These are phyloP conservation scores for Domatiomyces globalis DNA, from an alignment of 2,329 filamentous ascomycete genomes.

Conservation along the genomic window DNA sequence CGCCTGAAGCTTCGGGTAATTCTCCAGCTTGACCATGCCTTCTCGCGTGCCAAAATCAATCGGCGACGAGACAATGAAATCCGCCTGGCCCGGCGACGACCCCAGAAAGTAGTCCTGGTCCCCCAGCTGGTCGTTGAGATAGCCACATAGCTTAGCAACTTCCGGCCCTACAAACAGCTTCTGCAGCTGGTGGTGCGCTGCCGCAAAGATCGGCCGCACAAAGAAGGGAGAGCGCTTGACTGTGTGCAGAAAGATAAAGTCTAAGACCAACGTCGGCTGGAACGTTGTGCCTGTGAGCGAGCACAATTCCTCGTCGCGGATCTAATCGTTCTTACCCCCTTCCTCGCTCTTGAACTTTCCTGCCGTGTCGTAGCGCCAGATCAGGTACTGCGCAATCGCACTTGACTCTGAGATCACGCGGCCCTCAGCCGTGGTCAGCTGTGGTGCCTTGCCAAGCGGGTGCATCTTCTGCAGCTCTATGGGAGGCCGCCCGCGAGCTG, in stretches of 20 bases:
- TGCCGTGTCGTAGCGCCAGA: constrained; percentile 21
- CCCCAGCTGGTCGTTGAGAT: constrained; percentile 1
- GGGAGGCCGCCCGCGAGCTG: constrained; percentile 50
- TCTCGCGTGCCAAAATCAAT: constrained; percentile 5
- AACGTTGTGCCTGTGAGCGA: constrained; percentile 20
- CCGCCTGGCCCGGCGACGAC: constrained; percentile 9
- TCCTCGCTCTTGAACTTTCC: constrained; percentile 18
- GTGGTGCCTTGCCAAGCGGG: constrained; percentile 71
- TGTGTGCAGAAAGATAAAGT: constrained; percentile 18
- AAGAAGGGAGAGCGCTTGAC: constrained; percentile 11
- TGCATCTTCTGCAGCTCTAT: constrained; percentile 63
- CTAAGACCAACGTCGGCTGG: constrained; percentile 13
- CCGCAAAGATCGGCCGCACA: constrained; percentile 9
- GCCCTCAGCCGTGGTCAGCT: constrained; percentile 11
- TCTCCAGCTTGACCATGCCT: constrained; percentile 7
- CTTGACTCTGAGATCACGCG: constrained; percentile 21
- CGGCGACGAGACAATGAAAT: constrained; percentile 14
- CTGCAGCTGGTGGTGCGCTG: constrained; percentile 5
- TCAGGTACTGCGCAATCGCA: constrained; percentile 22
- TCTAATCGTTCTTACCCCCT: constrained; percentile 15
- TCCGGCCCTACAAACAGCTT: constrained; percentile 12
- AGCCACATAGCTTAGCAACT: neutral
- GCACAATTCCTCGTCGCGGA: constrained; percentile 21
- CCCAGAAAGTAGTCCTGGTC: constrained; percentile 15
- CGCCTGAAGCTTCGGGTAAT: constrained; percentile 10